These are phyloP conservation scores for Elaphomyces granulatus DNA, from an alignment of 495 filamentous ascomycete species.

Conservation along the genomic window DNA sequence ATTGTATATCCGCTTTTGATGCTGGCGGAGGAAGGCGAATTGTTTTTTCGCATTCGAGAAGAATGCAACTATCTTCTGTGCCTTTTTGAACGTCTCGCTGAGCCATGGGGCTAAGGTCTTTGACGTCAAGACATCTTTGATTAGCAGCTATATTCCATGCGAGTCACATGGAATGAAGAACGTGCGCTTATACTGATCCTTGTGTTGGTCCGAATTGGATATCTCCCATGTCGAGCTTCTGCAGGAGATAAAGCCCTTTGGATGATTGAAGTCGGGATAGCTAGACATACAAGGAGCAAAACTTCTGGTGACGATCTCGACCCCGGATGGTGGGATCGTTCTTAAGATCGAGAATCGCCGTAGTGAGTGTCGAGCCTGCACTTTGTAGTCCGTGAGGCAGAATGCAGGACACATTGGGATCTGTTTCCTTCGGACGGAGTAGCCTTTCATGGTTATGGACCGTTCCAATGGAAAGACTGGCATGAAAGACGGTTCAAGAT, in stretches of 20 bases:
- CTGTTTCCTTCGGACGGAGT: slow-evolving; percentile 8
- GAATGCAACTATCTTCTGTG: no score
- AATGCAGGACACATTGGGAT: slow-evolving; percentile 8
- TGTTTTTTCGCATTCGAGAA: no score
- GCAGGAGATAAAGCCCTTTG: slow-evolving; percentile 6
- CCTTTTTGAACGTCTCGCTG: no score
- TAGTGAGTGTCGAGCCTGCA: slow-evolving; percentile 6
- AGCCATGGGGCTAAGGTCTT: no score
- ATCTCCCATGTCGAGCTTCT: slow-evolving; percentile 6
- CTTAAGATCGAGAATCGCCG: slow-evolving; percentile 9
- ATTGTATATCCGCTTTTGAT: no score
- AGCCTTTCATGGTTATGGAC: slow-evolving; percentile 8
- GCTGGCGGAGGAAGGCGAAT: no score
- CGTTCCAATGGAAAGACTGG: slow-evolving; percentile 8
- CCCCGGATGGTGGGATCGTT: slow-evolving; percentile 1
- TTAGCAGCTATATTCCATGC: no score
- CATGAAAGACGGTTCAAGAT: slow-evolving; percentile 1
- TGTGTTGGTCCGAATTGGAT: slow-evolving; percentile 2
- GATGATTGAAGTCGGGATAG: slow-evolving; percentile 7
- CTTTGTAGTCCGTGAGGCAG: slow-evolving; percentile 11
- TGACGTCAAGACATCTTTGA: no score
- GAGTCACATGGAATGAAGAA: no score
- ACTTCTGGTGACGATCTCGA: slow-evolving; percentile 4
- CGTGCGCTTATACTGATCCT: no score
- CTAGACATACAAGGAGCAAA: slow-evolving; percentile 8